These are phyloP conservation scores for Chloromonas sp. DNA, from an alignment of 163 green algal species.

Conservation along the genomic window DNA sequence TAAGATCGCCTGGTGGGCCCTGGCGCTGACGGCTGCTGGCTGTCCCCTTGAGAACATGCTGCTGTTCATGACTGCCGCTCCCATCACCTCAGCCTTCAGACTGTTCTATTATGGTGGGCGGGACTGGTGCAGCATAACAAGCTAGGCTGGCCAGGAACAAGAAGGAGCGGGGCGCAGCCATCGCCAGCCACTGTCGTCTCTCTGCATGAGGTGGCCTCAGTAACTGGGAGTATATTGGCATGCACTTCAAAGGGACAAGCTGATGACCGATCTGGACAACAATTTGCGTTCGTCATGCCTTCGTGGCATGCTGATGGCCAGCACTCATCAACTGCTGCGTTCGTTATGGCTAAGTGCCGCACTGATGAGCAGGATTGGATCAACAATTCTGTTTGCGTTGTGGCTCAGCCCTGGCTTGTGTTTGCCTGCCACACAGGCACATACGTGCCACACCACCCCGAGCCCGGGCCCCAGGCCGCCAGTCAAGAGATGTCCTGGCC, in stretches of 20 bases:
- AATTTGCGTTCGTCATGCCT: neutral
- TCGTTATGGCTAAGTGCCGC: too few relatives aligned
- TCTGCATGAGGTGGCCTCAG: too few relatives aligned
- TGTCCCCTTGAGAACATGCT: conserved; percentile 35
- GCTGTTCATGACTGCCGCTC: conserved; percentile 42
- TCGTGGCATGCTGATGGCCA: neutral
- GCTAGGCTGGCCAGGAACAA: too few relatives aligned
- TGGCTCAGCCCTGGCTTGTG: too few relatives aligned
- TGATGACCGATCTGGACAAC: neutral
- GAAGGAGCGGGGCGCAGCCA: too few relatives aligned
- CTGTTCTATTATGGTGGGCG: conserved; percentile 27
- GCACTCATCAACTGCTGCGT: neutral
- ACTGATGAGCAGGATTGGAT: too few relatives aligned
- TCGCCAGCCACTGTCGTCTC: too few relatives aligned
- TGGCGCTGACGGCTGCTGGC: conserved; percentile 6
- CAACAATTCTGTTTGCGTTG: too few relatives aligned
- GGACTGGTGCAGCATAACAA: neutral
- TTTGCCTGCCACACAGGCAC: conserved; percentile 20
- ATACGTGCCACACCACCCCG: conserved; percentile 40
- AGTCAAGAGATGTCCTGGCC: conserved; percentile 36
- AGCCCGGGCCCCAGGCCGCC: neutral
- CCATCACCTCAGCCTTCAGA: conserved; percentile 35
- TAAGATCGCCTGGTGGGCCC: neutral
- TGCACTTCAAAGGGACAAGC: neutral
- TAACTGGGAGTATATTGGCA: neutral